Base-by-base conservation (phyloP, 2,329 filamentous ascomycete species). In the Atkinsonella texensis region DNA sequence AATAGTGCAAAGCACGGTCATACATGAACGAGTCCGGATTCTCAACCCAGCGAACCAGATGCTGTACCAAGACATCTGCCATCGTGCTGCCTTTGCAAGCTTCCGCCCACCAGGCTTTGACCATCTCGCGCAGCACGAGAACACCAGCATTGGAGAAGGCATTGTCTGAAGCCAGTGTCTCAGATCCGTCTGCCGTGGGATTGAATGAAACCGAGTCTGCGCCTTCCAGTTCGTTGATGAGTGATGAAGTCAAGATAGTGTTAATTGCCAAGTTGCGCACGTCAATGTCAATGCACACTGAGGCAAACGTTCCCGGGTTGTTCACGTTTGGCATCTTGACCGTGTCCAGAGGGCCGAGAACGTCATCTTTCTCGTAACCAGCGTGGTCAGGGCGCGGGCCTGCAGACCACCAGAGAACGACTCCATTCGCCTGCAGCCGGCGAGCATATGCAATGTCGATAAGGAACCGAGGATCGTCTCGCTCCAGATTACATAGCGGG, bases 101-200 rank as follows among this genome's bases (percentile, higher is more conserved):
- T 67, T 98, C 91, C 1, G 85, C 79, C 93, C 93, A 98, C 94
- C 94, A 99, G 2, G 87, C 81, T 66, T 96, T 95, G 59, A 99
- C 93, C 90, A 99, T 96, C 60, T 97, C 94, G 13, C 93, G 85
- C 3, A 99, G 75, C 0, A 98, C 93, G 7, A 84, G 79, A 4
- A 97, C 87, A 51, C 89, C 88, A 3, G 91, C 89, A 48, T 89
- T 87, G n/a, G 91, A 85, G 64, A 98, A 98, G 0, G 91, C 88
- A 54, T 85, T 93, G 55, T 95, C 89, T 0, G 89, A 87, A 55
- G 87, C 86, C 7, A 95, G 79, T 17, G 84, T 62, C 53, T 70
- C 68, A 0, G 68, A 67, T 12, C 68, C 69, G 44, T 70, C 68
- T 5, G 62, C 67, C 1, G 69, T 63, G 31, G 71, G 68, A 59